Percentiles rank a stretch among this genome's conserved stretches.
Evolutionary conservation across 306 rosid genomes (phyloP).

Genomic region (Pueraria montana): DNA sequence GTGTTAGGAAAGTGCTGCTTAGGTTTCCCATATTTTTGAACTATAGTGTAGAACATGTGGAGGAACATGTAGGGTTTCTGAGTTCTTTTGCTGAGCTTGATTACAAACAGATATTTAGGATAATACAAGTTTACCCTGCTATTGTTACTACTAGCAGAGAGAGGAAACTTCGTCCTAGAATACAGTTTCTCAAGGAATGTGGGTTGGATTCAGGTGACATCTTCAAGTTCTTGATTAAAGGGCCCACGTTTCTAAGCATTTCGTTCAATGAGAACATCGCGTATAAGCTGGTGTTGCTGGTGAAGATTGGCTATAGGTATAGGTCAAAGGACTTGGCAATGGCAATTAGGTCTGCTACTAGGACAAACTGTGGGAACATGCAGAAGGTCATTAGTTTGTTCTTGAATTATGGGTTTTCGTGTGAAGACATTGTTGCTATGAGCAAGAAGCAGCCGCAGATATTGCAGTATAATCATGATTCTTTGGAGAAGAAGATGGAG

Average conservation of each 20-base stretch:
- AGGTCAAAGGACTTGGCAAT: constrained; percentile 72
- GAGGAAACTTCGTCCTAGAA: constrained; percentile 79
- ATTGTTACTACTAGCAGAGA: constrained; percentile 74
- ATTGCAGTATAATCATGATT: constrained; percentile 69
- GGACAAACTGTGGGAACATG: constrained; percentile 78
- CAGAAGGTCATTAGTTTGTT: constrained; percentile 69
- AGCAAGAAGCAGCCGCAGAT: constrained; percentile 83
- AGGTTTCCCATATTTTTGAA: constrained; percentile 68
- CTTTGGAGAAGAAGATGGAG: constrained; percentile 77
- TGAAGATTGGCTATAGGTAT: constrained; percentile 76
- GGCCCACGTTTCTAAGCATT: constrained; percentile 73
- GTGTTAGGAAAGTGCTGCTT: constrained; percentile 55
- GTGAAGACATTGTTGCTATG: constrained; percentile 72
- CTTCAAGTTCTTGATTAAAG: constrained; percentile 76
- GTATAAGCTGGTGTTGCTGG: constrained; percentile 64
- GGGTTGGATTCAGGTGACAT: constrained; percentile 69
- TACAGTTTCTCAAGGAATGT: constrained; percentile 80
- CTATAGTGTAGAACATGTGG: constrained; percentile 65
- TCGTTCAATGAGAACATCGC: constrained; percentile 74
- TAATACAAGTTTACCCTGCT: constrained; percentile 66
- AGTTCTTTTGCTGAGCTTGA: constrained; percentile 70
- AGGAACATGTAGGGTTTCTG: constrained; percentile 65
- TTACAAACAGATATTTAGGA: constrained; percentile 67
- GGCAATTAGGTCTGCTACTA: constrained; percentile 69
- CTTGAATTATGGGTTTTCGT: constrained; percentile 72